A percentile compares a stretch with the other conserved stretches of the same genome.
phyloP scores from a whole-genome alignment of 371 early-diverging fungal genomes.

The Nematocida ausubeli region DNA sequence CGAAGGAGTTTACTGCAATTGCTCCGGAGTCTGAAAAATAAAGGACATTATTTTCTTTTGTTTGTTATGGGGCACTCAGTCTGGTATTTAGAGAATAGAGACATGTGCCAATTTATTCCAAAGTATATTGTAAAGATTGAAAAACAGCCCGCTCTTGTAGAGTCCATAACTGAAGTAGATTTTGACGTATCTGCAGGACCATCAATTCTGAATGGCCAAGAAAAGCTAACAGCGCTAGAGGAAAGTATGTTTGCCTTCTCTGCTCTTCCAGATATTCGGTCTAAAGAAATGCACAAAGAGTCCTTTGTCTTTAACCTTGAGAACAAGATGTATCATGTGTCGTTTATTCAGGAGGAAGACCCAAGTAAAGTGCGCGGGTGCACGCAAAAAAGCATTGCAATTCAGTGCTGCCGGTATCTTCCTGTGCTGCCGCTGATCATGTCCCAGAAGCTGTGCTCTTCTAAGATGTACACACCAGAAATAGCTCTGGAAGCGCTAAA shows the following conservation, averaged over 20 bases:
- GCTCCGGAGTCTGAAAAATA: conserved; percentile 26
- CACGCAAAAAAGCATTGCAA: background rate
- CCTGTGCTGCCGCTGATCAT: background rate
- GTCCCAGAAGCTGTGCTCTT: background rate
- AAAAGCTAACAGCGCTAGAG: background rate
- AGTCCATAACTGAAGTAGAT: background rate
- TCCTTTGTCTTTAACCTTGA: background rate
- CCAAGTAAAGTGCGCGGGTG: background rate
- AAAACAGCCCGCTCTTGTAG: background rate
- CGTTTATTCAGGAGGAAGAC: background rate
- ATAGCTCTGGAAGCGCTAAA: background rate
- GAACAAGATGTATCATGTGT: background rate
- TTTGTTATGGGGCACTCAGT: conserved; percentile 33
- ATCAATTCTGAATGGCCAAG: background rate
- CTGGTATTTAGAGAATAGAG: conserved; percentile 50
- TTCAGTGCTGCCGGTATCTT: background rate
- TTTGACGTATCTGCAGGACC: background rate
- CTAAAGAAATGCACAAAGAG: conserved; percentile 3
- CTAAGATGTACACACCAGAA: background rate
- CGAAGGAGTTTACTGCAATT: conserved; percentile 35
- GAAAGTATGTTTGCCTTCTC: background rate
- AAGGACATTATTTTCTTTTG: conserved; percentile 28
- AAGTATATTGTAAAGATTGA: background rate
- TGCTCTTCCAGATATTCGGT: background rate
- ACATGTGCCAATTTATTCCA: background rate